These are phyloP conservation scores for Cladosporium sp. DNA, from an alignment of 2,329 filamentous ascomycete species.

Conservation along the genomic window DNA sequence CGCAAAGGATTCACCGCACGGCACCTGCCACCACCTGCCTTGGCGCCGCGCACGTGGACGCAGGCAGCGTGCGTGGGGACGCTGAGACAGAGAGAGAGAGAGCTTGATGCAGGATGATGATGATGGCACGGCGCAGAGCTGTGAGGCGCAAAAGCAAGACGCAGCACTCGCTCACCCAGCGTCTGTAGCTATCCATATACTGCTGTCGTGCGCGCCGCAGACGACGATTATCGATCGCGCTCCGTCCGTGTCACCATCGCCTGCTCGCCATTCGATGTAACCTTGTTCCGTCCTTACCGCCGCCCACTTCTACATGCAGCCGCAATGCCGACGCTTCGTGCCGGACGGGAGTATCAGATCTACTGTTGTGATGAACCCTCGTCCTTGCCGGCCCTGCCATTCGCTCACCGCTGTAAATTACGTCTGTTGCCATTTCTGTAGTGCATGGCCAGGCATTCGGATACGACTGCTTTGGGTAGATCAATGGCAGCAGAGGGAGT, in stretches of 20 bases:
- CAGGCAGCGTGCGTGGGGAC: background rate
- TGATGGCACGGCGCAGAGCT: background rate
- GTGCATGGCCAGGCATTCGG: no score
- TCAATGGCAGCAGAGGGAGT: no score
- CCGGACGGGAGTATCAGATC: background rate
- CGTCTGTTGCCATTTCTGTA: background rate
- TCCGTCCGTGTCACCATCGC: background rate
- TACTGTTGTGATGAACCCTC: background rate
- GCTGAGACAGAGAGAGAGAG: background rate
- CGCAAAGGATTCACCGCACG: background rate
- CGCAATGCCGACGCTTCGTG: background rate
- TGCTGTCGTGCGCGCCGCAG: background rate
- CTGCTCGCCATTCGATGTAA: background rate
- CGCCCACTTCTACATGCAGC: background rate
- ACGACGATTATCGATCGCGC: background rate
- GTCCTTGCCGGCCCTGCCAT: background rate
- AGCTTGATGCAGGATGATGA: no score
- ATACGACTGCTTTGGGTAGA: background rate
- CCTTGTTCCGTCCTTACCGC: background rate
- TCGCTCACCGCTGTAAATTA: slow-evolving; percentile 2
- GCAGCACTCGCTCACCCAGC: background rate
- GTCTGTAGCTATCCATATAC: background rate
- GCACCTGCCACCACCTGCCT: background rate
- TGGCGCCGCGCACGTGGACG: background rate
- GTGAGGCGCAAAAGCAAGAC: background rate